phyloP scores from a whole-genome alignment of 768 basidiomycete genomes.

The Hortiboletus flavorubellus region DNA sequence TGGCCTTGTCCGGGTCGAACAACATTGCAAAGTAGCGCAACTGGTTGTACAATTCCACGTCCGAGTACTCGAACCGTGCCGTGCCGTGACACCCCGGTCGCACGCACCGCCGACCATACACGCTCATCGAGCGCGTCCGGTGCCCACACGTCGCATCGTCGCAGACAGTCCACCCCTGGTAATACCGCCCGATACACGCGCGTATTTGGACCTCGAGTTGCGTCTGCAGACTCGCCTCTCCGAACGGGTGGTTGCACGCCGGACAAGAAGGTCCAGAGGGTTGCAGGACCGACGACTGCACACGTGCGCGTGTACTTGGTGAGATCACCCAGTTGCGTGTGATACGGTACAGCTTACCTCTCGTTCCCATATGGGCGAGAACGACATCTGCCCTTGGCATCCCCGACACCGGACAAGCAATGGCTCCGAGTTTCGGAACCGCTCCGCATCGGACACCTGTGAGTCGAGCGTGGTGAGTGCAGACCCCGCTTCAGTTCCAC shows the following conservation, averaged over 20 bases:
- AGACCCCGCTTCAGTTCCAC: conserved; percentile 50
- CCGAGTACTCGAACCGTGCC: conserved; percentile 61
- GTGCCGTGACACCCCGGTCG: conserved; percentile 28
- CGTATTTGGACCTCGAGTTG: conserved; percentile 91
- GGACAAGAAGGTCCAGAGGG: conserved; percentile 68
- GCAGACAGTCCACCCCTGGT: conserved; percentile 87
- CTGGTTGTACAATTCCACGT: conserved; percentile 85
- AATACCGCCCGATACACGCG: conserved; percentile 71
- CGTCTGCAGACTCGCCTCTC: conserved; percentile 60
- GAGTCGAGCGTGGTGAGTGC: conserved; percentile 82
- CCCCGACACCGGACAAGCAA: conserved; percentile 74
- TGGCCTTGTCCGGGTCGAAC: conserved; percentile 69
- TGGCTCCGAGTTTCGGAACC: conserved; percentile 73
- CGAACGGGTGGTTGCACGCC: conserved; percentile 55
- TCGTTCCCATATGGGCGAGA: conserved; percentile 56
- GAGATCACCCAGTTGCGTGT: not conserved
- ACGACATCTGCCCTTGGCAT: conserved; percentile 61
- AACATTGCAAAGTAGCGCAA: conserved; percentile 77
- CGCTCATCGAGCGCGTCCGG: conserved; percentile 90
- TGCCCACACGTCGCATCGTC: conserved; percentile 80
- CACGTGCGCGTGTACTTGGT: not conserved
- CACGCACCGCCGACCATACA: conserved; percentile 83
- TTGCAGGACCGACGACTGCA: conserved; percentile 64
- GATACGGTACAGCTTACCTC: conserved; percentile 39
- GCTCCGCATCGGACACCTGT: conserved; percentile 81